Conservation (phyloP, 1,284 basidiomycete genomes). For the Phlebopus sp. region DNA sequence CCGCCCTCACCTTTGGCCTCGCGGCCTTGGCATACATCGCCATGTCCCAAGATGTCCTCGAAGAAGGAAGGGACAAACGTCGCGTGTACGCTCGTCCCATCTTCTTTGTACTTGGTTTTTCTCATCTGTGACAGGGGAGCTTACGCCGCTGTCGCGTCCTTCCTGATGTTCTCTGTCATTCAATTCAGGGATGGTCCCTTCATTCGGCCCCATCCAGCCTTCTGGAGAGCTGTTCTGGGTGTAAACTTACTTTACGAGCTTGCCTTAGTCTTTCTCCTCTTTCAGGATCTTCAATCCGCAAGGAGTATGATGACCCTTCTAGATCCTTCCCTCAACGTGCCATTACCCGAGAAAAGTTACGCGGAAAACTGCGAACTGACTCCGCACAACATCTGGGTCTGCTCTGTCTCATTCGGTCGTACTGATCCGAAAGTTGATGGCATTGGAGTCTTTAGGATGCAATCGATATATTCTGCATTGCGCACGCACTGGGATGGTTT, state of each 20-base stretch:
- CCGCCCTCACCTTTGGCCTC: constrained; percentile 63
- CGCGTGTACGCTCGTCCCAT: constrained; percentile 55
- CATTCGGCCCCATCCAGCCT: constrained; percentile 70
- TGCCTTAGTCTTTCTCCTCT: constrained; percentile 75
- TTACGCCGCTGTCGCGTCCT: constrained; percentile 67
- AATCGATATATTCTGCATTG: constrained; percentile 79
- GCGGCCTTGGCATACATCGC: constrained; percentile 73
- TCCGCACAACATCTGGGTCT: constrained; percentile 64
- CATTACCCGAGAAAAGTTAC: constrained; percentile 79
- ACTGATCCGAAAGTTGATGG: constrained; percentile 9
- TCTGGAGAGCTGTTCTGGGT: constrained; percentile 74
- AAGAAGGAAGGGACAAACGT: constrained; percentile 75
- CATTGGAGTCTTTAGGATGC: constrained; percentile 50
- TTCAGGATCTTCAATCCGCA: constrained; percentile 79
- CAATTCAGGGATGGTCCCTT: constrained; percentile 85
- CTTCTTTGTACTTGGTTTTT: constrained; percentile 4
- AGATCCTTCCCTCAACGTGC: constrained; percentile 66
- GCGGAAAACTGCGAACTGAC: constrained; percentile 75
- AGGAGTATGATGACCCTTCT: constrained; percentile 74
- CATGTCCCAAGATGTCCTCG: constrained; percentile 72
- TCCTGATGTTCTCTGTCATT: constrained; percentile 77
- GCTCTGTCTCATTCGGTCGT: constrained; percentile 17
- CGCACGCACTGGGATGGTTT: constrained; percentile 82
- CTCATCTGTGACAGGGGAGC: constrained; percentile 48
- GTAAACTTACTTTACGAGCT: constrained; percentile 80